Base-by-base conservation (phyloP, 179 eudicot species). In the Beta corolliflora region DNA sequence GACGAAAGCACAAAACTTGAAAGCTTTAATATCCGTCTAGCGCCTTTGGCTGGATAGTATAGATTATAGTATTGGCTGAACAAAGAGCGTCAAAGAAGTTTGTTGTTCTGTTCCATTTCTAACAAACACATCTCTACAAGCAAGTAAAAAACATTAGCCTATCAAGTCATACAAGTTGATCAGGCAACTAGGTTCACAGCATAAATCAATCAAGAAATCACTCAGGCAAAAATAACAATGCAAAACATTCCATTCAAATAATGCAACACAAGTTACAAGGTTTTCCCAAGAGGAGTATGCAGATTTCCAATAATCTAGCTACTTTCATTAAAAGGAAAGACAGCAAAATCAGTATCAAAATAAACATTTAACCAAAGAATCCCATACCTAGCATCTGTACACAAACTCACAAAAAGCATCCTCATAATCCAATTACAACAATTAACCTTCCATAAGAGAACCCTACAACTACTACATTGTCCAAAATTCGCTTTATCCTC, bases 401-500 rank as follows among this genome's bases (percentile, higher is more conserved):
- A 84, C 69, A 69, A 71, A 25, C 29, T 25, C 29, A 25, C 29
- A 25, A 73, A 56, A 65, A 15, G 29, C 71, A 50, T 16, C 64
- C 77, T 68, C 80, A 76, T 68, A 54, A 25, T 25, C 44, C 44
- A 64, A 29, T 7, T 55, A 46, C 83, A 81, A 76, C 84, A 71
- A 50, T 77, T 54, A 41, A 78, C 25, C 74, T 10, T 66, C 82
- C 73, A 29, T 13, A 75, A 50, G 65, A n/a, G 46, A 77, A 7
- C 53, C 72, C 50, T 31, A 48, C 1, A 7, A 29, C 84, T 74
- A 29, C 82, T 74, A 78, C 69, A 85, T 69, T 69, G 19, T 66
- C 12, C 67, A 9, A 66, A 70, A 45, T 55, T 58, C 79, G 18
- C 18, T n/a, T 85, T 82, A 94, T 60, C 96, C 90, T 16, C 98